Conservation (phyloP, 257 asterid genomes). For the Eustoma russellianum region DNA sequence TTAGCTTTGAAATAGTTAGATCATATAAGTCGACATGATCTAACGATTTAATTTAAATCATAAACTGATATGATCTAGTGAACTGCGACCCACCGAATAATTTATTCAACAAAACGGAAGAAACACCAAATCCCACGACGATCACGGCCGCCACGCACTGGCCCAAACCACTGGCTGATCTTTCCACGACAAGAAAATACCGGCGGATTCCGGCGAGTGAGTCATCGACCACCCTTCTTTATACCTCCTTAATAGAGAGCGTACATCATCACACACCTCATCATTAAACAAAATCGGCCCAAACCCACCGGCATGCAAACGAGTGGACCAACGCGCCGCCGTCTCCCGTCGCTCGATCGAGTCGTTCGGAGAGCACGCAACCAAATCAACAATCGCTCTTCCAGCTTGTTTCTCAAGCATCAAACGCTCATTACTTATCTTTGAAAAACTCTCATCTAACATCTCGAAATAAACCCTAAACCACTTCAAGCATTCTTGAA, state of each 20-base stretch:
- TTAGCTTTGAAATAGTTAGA: slow-evolving; percentile 9
- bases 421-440: slow-evolving; percentile 74
- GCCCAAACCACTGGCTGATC: slow-evolving; percentile 99
- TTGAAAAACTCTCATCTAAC: slow-evolving; percentile 61
- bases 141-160: slow-evolving; percentile 92
- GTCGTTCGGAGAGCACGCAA: slow-evolving; percentile 53
- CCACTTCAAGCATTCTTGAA: slow-evolving; percentile 77
- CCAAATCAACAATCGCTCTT: slow-evolving; percentile 70
- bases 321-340: slow-evolving; percentile 65
- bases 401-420: slow-evolving; percentile 91
- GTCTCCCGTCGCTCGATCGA: slow-evolving; percentile 87
- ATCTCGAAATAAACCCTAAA: slow-evolving; percentile 91
- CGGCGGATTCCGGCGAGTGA: slow-evolving; percentile 54
- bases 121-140: background rate
- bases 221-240: slow-evolving; percentile 95
- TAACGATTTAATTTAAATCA: no score
- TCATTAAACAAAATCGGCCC: slow-evolving; percentile 44
- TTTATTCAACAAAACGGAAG: background rate
- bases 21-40: no score
- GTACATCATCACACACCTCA: slow-evolving; percentile 86
- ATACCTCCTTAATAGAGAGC: slow-evolving; percentile 82
- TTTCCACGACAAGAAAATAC: slow-evolving; percentile 93
- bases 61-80: no score
- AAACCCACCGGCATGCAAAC: slow-evolving; percentile 65
- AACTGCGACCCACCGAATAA: no score